Percentiles rank a stretch among this genome's conserved stretches.
These are phyloP conservation scores for Datura wrightii DNA, from an alignment of 257 asterid species.

Conservation along the genomic window DNA sequence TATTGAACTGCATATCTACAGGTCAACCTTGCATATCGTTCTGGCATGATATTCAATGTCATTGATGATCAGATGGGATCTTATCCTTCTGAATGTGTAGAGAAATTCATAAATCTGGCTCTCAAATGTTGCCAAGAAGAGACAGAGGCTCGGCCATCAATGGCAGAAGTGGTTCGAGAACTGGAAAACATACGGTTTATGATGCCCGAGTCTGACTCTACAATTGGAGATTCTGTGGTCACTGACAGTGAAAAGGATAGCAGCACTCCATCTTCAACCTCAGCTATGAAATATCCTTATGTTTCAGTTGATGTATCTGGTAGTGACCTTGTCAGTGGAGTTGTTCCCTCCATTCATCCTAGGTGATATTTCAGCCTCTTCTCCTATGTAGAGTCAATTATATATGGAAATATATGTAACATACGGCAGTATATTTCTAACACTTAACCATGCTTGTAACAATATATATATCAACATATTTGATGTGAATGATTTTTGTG, in stretches of 20 bases:
- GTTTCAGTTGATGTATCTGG: slow-evolving; percentile 65
- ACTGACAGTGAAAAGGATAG: slow-evolving; percentile 39
- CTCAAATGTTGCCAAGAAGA: slow-evolving; percentile 74
- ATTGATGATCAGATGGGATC: slow-evolving; percentile 81
- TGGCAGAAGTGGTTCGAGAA: slow-evolving; percentile 76
- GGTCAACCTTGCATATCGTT: slow-evolving; percentile 73
- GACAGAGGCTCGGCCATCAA: slow-evolving; percentile 66
- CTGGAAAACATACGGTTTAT: slow-evolving; percentile 63
- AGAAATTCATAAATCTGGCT: slow-evolving; percentile 65
- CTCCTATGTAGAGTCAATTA: not conserved
- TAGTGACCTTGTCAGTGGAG: slow-evolving; percentile 71
- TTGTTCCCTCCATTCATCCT: slow-evolving; percentile 58
- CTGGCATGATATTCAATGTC: slow-evolving; percentile 69
- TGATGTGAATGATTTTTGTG: not conserved
- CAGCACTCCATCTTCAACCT: slow-evolving; percentile 55
- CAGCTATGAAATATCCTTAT: slow-evolving; percentile 43
- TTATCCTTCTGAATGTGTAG: slow-evolving; percentile 69
- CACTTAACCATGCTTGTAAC: not conserved
- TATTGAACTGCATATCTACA: slow-evolving; percentile 33
- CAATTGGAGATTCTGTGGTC: slow-evolving; percentile 42
- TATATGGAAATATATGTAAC: not conserved
- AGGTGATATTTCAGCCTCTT: slow-evolving; percentile 45
- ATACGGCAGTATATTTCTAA: not conserved
- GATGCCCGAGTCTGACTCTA: slow-evolving; percentile 64
- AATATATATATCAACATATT: not conserved